Percentiles rank a stretch among this genome's conserved stretches.
phyloP scores from a whole-genome alignment of 129 eudicot genomes.

The sunflower (Helianthus annuus) region HanXRQr2.0-SUNRISE NC_035433.2:10014017-10014516 shows the following conservation, averaged over 20 bases:
- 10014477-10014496: constrained; percentile 19
- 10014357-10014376: constrained; percentile 11
- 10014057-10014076: too few relatives aligned
- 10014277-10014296: background rate
- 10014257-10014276: background rate
- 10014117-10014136: too few relatives aligned
- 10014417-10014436: constrained; percentile 44
- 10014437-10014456: constrained; percentile 20
- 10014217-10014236: constrained; percentile 1
- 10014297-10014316: constrained; percentile 1
- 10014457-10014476: constrained; percentile 6
- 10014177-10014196: too few relatives aligned
- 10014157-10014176: too few relatives aligned
- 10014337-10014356: constrained; percentile 11
- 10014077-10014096: too few relatives aligned
- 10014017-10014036: too few relatives aligned
- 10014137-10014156: too few relatives aligned
- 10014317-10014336: background rate
- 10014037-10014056: too few relatives aligned
- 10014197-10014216: too few relatives aligned
- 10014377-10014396: constrained; percentile 18
- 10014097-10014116: too few relatives aligned
- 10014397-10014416: constrained; percentile 22
- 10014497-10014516: constrained; percentile 38
- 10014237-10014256: background rate